Percentiles rank a stretch among this genome's conserved stretches.
phyloP scores from a whole-genome alignment of 1,139 yeast genomes.

The Diutina mesorugosa region DNA sequence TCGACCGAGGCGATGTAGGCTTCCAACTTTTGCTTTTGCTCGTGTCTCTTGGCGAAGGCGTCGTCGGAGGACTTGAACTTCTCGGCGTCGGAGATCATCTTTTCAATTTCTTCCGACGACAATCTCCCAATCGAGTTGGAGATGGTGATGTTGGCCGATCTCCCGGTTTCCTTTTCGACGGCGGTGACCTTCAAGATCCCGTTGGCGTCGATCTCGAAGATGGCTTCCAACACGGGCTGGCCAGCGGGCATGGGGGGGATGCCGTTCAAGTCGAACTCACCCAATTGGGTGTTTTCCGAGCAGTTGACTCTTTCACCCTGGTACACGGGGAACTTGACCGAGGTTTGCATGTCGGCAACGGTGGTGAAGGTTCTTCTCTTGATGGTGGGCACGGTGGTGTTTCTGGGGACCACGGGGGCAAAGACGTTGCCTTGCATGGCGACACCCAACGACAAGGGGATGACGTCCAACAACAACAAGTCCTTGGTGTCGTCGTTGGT shows the following conservation, averaged over 20 bases:
- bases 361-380: constrained; percentile 99
- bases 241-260: constrained; percentile 99
- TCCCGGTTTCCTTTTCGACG: constrained; percentile 97
- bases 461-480: constrained; percentile 93
- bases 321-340: constrained; percentile 99
- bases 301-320: constrained; percentile 99
- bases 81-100: constrained; percentile 98
- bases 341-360: constrained; percentile 98
- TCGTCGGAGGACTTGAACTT: constrained; percentile 98
- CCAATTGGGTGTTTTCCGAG: constrained; percentile 96
- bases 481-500: constrained; percentile 96
- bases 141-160: constrained; percentile 98
- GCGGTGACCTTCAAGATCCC: constrained; percentile 99
- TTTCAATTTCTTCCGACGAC: constrained; percentile 93
- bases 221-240: constrained; percentile 99
- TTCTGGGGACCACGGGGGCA: constrained; percentile 99
- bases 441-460: constrained; percentile 98
- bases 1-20: constrained; percentile 97
- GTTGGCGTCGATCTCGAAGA: constrained; percentile 98
- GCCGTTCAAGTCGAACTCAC: constrained; percentile 98
- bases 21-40: constrained; percentile 98
- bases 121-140: constrained; percentile 99
- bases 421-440: constrained; percentile 99
- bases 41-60: constrained; percentile 99
- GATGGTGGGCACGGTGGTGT: constrained; percentile 99